A percentile compares a stretch with the other conserved stretches of the same genome.
Conservation (phyloP, 257 asterid species). For the Gynochthodes officinalis region DNA sequence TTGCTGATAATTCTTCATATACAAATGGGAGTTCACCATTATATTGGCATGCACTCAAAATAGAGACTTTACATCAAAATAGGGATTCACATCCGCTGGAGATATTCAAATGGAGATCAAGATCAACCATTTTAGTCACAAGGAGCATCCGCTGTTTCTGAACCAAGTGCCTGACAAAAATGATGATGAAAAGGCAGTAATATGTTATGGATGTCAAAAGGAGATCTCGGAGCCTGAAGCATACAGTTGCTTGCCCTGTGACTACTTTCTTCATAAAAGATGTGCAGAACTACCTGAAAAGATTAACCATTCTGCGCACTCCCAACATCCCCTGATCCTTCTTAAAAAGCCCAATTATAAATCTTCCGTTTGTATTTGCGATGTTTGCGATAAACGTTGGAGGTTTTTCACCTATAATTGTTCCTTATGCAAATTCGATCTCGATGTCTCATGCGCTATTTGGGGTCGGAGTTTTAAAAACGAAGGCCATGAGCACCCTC, state of each 20-base stretch:
- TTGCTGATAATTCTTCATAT: too few species aligned
- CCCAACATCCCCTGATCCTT: neutral
- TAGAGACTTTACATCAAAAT: too few species aligned
- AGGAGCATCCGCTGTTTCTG: too few species aligned
- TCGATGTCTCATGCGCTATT: neutral
- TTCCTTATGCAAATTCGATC: neutral
- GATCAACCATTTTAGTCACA: too few species aligned
- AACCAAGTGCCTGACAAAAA: too few species aligned
- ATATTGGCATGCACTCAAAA: too few species aligned
- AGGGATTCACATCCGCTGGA: too few species aligned
- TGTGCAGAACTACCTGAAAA: neutral
- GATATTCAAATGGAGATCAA: too few species aligned
- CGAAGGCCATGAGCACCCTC: neutral
- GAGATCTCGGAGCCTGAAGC: neutral
- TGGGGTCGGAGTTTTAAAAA: neutral
- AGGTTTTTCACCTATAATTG: neutral
- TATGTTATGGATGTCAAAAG: neutral
- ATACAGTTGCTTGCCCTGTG: neutral
- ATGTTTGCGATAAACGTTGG: neutral
- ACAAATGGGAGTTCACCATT: too few species aligned
- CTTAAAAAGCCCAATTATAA: neutral
- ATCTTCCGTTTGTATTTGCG: neutral
- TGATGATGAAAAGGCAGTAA: neutral
- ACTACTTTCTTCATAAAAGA: neutral
- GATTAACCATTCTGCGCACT: constrained; percentile 1